Evolutionary conservation across 2,329 filamentous ascomycete genomes (phyloP).

Genomic region (Immersiporthe knoxdaviesiana): DNA sequence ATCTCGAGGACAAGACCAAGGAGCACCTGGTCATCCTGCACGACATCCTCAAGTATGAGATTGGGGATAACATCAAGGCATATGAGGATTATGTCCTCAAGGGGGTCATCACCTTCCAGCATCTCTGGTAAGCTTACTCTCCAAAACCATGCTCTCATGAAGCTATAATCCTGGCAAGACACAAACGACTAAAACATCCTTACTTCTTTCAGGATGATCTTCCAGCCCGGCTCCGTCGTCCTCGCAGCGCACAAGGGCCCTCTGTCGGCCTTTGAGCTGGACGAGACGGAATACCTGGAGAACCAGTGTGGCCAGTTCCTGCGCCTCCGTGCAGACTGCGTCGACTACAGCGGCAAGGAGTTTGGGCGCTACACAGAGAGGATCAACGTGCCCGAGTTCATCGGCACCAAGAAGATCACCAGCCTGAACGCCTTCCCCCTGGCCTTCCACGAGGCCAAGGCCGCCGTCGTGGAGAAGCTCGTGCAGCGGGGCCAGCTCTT

Average conservation of each 20-base stretch:
- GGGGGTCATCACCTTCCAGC: slow-evolving; percentile 55
- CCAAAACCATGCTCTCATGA: neutral
- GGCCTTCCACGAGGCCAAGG: slow-evolving; percentile 46
- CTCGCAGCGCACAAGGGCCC: slow-evolving; percentile 45
- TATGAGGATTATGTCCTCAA: slow-evolving; percentile 57
- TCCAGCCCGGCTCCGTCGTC: slow-evolving; percentile 50
- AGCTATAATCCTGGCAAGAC: too few relatives aligned
- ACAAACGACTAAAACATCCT: too few relatives aligned
- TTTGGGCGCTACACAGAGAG: slow-evolving; percentile 46
- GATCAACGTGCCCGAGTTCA: slow-evolving; percentile 46
- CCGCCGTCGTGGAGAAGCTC: slow-evolving; percentile 41
- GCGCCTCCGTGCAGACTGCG: slow-evolving; percentile 44
- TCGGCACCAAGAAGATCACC: slow-evolving; percentile 49
- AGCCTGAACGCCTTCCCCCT: slow-evolving; percentile 50
- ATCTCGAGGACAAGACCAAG: slow-evolving; percentile 48
- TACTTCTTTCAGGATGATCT: slow-evolving; percentile 47
- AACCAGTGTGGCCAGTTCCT: slow-evolving; percentile 45
- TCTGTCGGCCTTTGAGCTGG: slow-evolving; percentile 45
- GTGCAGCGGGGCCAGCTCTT: slow-evolving; percentile 48
- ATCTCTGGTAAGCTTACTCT: slow-evolving; percentile 46
- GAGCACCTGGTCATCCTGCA: slow-evolving; percentile 52
- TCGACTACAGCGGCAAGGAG: slow-evolving; percentile 53
- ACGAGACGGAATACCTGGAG: slow-evolving; percentile 42
- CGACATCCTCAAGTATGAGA: slow-evolving; percentile 52
- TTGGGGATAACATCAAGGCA: slow-evolving; percentile 53